phyloP scores from a whole-genome alignment of 1,284 basidiomycete genomes.

The Athelia sp. region DNA sequence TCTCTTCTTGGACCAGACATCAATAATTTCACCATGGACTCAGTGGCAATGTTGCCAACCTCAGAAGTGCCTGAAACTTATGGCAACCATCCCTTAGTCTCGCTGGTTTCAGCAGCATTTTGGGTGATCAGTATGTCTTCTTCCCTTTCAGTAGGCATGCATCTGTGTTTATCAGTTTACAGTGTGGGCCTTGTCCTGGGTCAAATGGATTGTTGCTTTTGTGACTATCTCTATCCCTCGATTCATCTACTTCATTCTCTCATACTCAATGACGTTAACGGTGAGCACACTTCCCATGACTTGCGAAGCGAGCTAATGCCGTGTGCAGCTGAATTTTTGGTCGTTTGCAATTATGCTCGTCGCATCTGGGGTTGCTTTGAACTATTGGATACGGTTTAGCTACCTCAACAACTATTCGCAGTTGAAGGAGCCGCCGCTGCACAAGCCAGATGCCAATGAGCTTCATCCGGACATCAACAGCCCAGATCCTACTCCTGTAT shows the following conservation, averaged over 20 bases:
- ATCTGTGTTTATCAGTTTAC: slow-evolving; percentile 8
- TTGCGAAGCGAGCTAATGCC: slow-evolving; percentile 4
- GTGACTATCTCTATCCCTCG: slow-evolving; percentile 78
- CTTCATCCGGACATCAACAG: slow-evolving; percentile 85
- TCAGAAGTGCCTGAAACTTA: neutral
- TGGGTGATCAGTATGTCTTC: slow-evolving; percentile 67
- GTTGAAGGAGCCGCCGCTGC: slow-evolving; percentile 80
- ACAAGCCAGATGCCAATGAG: slow-evolving; percentile 74
- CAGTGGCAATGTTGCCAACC: no score
- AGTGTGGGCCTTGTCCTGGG: slow-evolving; percentile 82
- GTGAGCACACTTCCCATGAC: slow-evolving; percentile 32
- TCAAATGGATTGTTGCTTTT: slow-evolving; percentile 67
- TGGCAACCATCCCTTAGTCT: slow-evolving; percentile 57
- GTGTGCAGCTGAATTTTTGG: slow-evolving; percentile 77
- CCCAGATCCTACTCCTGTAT: slow-evolving; percentile 65
- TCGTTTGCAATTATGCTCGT: slow-evolving; percentile 77
- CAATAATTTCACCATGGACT: no score
- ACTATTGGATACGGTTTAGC: slow-evolving; percentile 82
- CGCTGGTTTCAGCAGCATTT: slow-evolving; percentile 77
- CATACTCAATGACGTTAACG: slow-evolving; percentile 85
- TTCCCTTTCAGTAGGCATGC: slow-evolving; percentile 4
- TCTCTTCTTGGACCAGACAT: no score
- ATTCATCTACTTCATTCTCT: slow-evolving; percentile 72
- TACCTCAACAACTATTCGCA: slow-evolving; percentile 77
- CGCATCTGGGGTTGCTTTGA: slow-evolving; percentile 60